Base-by-base conservation (phyloP, 2,329 filamentous ascomycete genomes). In the Phialophora chinensis region DNA sequence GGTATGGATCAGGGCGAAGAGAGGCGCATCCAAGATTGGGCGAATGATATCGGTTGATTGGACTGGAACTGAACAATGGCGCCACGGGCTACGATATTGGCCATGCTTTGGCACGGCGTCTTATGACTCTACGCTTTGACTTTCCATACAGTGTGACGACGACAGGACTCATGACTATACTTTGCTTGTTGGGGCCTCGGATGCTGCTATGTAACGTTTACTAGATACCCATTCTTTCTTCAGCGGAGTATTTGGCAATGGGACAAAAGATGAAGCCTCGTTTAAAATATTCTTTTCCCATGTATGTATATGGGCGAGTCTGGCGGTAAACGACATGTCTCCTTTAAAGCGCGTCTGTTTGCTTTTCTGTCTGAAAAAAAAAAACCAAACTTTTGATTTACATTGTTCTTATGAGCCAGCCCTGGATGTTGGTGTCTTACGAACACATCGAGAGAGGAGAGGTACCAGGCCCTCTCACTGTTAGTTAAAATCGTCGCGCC, bases 1-100 rank as follows among this genome's bases (percentile, higher is more conserved):
- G 56, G 84, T 84, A 6, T 75, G 81, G 47, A 86, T 86, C 76
- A 79, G 79, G 72, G 54, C 23, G 58, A 64, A 49, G 57, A 66
- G 49, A 64, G 68, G 17, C 63, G 67, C 8, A 62, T 70, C 47
- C 66, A 65, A 25, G 68, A 66, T n/a, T 70, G 68, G 68, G 68
- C 66, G 14, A 66, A 70, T 35, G 63, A 50, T 60, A 44, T 47
- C 3, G 60, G 60, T 60, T 60, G 49, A 53, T 53, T 17, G 23
- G 14, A n/a, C 33, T 27, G 33, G 31, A 11, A 47, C 29, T 52
- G 12, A 47, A 47, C 8, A 7, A 14, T 61, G 42, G 27, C 25
- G 29, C 25, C 17, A 57, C 53, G 59, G 17, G 20, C 10, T 44
- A 17, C n/a, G 38, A 44, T 8, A 1, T 7, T 3, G 14, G 38